Evolutionary conservation across 2,329 filamentous ascomycete genomes (phyloP), one percentile per base, ranked within the genome.

Genomic region (Colletotrichum spinosum): DNA sequence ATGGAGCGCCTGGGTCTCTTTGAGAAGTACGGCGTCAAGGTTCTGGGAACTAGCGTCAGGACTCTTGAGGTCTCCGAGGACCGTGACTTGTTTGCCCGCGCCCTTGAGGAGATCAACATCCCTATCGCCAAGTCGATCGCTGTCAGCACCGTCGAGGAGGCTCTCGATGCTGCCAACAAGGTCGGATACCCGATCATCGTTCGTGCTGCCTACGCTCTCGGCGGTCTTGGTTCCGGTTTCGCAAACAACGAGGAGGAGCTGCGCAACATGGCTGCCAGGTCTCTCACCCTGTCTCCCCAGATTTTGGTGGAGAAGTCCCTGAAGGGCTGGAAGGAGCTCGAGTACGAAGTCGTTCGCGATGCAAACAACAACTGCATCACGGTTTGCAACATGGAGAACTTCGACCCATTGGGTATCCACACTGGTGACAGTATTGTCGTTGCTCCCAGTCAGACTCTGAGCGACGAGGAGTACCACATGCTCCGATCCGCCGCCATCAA

Each of bases 401-500:
- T 98, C 74, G 96, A 98, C 76, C 96, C 96, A 70, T 88, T 99
- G 42, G 96, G 96, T 75, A 97, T 97, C 60, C 96, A 99, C 81
- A 99, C 96, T 51, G 96, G 96, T 82, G 96, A 99, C 84, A 97
- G 94, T 73, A 99, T 99, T 73, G 96, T 99, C 69, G 95, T 98
- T 67, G 96, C 96, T 45, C 96, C 96, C 54, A 96, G 92, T 81
- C 96, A 99, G 83, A 99, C 96, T 33, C 85, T 99, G 74, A 97
- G 92, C 75, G 96, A 99, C 73, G 96, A 98, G 84, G 96, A 99
- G 80, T 99, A 98, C 79, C 94, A 99, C 84, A 98, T 99, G 96
- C 92, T 99, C 72, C 93, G 96, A 74, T 93, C 94, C 46, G 94
- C 96, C 68, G 93, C 96, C 51, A 97, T 98, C 84, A 98, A 98